A percentile compares a stretch with the other conserved stretches of the same genome.
Evolutionary conservation across 2,329 filamentous ascomycete genomes (phyloP).

Genomic region (Paraphaeosphaeria sporulosa): DNA sequence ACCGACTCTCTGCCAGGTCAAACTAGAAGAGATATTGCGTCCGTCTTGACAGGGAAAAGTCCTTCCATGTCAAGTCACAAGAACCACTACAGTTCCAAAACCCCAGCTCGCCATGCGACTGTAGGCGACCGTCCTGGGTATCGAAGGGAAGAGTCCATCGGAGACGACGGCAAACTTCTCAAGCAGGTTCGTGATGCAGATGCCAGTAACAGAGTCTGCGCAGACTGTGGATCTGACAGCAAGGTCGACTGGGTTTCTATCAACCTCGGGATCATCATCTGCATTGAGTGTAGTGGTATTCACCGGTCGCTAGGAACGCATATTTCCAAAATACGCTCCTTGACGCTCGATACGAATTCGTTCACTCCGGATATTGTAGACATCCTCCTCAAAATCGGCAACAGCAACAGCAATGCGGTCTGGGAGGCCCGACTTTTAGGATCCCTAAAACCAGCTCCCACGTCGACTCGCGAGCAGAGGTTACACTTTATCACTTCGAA

Average conservation of each 20-base stretch:
- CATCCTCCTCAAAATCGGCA: conserved; percentile 87
- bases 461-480: conserved; percentile 86
- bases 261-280: conserved; percentile 93
- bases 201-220: conserved; percentile 91
- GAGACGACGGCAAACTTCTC: conserved; percentile 85
- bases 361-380: conserved; percentile 98
- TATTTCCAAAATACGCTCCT: conserved; percentile 94
- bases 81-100: conserved; percentile 57
- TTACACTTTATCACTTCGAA: conserved; percentile 96
- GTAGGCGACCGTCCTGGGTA: conserved; percentile 86
- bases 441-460: conserved; percentile 73
- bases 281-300: conserved; percentile 97
- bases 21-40: conserved; percentile 85
- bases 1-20: conserved; percentile 63
- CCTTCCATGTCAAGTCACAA: conserved; percentile 71
- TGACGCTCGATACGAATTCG: conserved; percentile 93
- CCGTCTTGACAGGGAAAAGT: conserved; percentile 90
- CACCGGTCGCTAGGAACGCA: conserved; percentile 96
- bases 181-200: conserved; percentile 89
- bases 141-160: conserved; percentile 73
- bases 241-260: conserved; percentile 99
- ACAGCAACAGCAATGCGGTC: conserved; percentile 93
- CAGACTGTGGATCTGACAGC: conserved; percentile 87
- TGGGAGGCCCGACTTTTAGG: conserved; percentile 89
- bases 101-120: conserved; percentile 84